A percentile compares a stretch with the other conserved stretches of the same genome.
These are phyloP conservation scores for Phellinidium pouzarii DNA, from an alignment of 1,284 basidiomycete species.

Conservation along the genomic window DNA sequence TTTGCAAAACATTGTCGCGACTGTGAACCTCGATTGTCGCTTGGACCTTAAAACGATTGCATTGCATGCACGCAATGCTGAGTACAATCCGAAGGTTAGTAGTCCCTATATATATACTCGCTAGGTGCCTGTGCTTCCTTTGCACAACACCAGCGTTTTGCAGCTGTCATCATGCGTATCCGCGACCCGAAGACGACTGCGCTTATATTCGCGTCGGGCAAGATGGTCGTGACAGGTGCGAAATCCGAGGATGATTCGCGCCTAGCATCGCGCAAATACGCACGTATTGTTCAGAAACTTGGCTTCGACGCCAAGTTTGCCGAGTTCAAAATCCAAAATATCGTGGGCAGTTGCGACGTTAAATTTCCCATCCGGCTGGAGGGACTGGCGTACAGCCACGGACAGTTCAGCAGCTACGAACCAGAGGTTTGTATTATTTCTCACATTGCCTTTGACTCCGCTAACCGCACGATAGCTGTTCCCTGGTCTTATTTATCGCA, in stretches of 20 bases:
- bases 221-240: conserved; percentile 99
- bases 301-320: conserved; percentile 99
- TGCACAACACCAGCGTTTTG: conserved; percentile 91
- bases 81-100: conserved; percentile 99
- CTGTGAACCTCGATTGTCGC: conserved; percentile 96
- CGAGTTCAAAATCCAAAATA: conserved; percentile 99
- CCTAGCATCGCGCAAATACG: conserved; percentile 96
- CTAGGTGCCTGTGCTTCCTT: conserved; percentile 20
- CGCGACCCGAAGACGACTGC: conserved; percentile 99
- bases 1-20: conserved; percentile 97
- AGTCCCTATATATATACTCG: conserved; percentile 33
- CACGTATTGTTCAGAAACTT: conserved; percentile 98
- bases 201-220: conserved; percentile 98
- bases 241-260: conserved; percentile 98
- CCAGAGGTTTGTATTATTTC: conserved; percentile 72
- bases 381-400: conserved; percentile 96
- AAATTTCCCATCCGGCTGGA: conserved; percentile 99
- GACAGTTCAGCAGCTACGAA: conserved; percentile 97
- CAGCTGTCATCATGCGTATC: conserved; percentile 99
- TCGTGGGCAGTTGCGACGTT: conserved; percentile 97
- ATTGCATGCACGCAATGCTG: conserved; percentile 95
- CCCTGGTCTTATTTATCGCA: conserved; percentile 98
- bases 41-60: conserved; percentile 99
- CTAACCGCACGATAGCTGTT: conserved; percentile 62
- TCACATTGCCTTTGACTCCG: background rate